phyloP scores from a whole-genome alignment of 306 rosid genomes.

The Canavalia gladiata region DNA sequence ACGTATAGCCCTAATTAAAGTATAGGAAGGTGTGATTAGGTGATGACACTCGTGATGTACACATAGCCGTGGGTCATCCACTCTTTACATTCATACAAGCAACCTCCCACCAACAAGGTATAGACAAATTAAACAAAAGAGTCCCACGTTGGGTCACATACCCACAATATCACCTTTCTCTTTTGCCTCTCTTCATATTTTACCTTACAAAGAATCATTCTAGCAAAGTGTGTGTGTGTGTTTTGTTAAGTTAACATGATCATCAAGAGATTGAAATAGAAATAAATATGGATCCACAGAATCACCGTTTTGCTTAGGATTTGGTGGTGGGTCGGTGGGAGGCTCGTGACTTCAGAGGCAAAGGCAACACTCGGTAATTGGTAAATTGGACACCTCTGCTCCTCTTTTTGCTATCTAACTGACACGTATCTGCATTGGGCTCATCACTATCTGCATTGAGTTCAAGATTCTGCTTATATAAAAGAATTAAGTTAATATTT shows the following conservation, averaged over 20 bases:
- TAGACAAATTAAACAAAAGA: not conserved
- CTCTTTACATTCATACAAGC: not conserved
- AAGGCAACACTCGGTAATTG: not conserved
- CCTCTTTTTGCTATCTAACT: not conserved
- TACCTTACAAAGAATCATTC: not conserved
- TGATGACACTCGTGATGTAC: not conserved
- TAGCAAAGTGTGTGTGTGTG: too few relatives aligned
- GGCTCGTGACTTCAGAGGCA: slow-evolving; percentile 44
- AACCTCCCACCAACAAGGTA: slow-evolving; percentile 4
- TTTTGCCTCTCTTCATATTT: not conserved
- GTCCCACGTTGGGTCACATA: slow-evolving; percentile 42
- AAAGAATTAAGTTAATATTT: too few relatives aligned
- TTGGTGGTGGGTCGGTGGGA: slow-evolving; percentile 39
- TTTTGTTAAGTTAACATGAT: too few relatives aligned
- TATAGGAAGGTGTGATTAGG: not conserved
- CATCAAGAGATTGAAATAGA: too few relatives aligned
- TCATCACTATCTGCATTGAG: not conserved
- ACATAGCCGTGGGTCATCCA: slow-evolving; percentile 12
- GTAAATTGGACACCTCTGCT: slow-evolving; percentile 5
- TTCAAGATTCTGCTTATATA: too few relatives aligned
- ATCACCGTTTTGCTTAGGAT: not conserved
- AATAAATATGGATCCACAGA: slow-evolving; percentile 1
- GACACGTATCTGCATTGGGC: slow-evolving; percentile 15
- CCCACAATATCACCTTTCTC: not conserved
- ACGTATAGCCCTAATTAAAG: slow-evolving; percentile 16